A percentile compares a stretch with the other conserved stretches of the same genome.
Conservation (phyloP, 1,284 basidiomycete genomes). For the Trametes polyzona region DNA sequence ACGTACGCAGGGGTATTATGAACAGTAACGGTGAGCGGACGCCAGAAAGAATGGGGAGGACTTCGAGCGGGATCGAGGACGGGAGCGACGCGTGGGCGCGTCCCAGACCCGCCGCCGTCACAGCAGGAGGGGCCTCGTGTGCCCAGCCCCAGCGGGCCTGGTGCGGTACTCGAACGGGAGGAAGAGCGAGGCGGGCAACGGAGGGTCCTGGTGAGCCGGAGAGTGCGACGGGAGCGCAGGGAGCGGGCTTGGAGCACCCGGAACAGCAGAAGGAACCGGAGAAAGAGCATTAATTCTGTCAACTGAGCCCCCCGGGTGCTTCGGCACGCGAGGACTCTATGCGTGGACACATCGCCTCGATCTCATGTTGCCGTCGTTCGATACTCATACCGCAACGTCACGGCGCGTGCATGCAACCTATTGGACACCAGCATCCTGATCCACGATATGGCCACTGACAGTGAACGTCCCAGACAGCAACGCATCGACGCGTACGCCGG, state of each 20-base stretch:
- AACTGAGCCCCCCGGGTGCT: too few species aligned
- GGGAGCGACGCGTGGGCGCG: background rate
- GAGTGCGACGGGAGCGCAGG: conserved; percentile 1
- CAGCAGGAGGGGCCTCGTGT: background rate
- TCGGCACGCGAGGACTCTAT: too few species aligned
- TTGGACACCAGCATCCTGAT: too few species aligned
- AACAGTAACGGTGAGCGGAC: conserved; percentile 25
- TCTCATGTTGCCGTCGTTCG: too few species aligned
- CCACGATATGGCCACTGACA: too few species aligned
- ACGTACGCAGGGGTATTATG: conserved; percentile 35
- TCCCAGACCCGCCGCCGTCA: background rate
- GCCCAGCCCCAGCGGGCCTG: conserved; percentile 1
- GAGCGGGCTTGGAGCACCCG: conserved; percentile 53
- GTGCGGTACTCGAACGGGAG: conserved; percentile 8
- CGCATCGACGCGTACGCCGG: too few species aligned
- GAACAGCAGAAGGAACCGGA: too few species aligned
- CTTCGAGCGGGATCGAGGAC: background rate
- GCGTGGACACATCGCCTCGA: too few species aligned
- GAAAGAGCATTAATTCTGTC: too few species aligned
- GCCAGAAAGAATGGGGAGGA: conserved; percentile 4
- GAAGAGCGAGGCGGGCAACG: background rate
- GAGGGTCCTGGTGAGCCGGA: conserved; percentile 8
- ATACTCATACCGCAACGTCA: too few species aligned
- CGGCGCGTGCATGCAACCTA: too few species aligned
- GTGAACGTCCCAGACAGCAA: too few species aligned